A percentile compares a stretch with the other conserved stretches of the same genome.
phyloP scores from a whole-genome alignment of 2,329 filamentous ascomycete genomes.

The Pseudogymnoascus sp. region DNA sequence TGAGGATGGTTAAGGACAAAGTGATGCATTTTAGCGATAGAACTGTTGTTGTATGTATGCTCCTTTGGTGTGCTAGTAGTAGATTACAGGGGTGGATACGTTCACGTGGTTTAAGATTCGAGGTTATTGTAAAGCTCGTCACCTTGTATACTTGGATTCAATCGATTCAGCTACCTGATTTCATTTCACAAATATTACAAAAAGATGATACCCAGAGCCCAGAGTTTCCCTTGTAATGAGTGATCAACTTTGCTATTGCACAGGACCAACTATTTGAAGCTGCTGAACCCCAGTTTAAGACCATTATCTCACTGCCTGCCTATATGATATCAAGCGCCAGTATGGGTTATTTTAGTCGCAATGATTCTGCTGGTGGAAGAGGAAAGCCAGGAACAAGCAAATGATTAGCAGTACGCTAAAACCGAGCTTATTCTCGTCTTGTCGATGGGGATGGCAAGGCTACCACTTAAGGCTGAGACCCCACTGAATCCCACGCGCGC shows the following conservation, averaged over 20 bases:
- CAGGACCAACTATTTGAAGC: background rate
- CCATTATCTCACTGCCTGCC: background rate
- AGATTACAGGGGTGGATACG: constrained; percentile 1
- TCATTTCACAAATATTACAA: background rate
- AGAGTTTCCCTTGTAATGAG: background rate
- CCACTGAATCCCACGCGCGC: background rate
- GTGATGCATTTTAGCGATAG: constrained; percentile 7
- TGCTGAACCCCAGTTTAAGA: background rate
- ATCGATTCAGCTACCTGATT: background rate
- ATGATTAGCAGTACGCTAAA: background rate
- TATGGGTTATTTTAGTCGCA: background rate
- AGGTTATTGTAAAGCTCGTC: background rate
- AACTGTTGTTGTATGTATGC: constrained; percentile 1
- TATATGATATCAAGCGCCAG: background rate
- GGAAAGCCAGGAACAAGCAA: background rate
- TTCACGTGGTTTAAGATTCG: background rate
- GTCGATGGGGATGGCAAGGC: background rate
- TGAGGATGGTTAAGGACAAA: background rate
- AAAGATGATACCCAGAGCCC: background rate
- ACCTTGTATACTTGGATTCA: background rate
- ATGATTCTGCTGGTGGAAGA: background rate
- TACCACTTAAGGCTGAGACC: background rate
- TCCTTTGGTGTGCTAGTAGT: constrained; percentile 5
- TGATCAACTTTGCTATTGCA: background rate
- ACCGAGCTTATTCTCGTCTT: background rate